These are phyloP conservation scores for Starmerella tilneyi DNA, from an alignment of 805 yeast genomes.

Conservation along the genomic window DNA sequence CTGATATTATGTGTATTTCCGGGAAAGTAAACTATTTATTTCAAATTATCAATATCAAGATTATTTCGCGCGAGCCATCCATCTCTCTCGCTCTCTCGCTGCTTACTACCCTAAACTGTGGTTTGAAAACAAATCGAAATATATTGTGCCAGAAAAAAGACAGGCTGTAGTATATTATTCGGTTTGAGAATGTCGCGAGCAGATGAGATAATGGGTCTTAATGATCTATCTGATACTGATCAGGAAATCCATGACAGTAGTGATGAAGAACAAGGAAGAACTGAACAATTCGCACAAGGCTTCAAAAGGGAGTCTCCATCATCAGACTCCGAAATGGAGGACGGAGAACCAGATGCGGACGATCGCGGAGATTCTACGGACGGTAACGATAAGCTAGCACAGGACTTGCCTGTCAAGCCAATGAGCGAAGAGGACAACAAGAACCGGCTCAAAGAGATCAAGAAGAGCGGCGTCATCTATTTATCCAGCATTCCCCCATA, in stretches of 20 bases:
- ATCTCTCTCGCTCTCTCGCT: too few relatives aligned
- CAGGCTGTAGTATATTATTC: too few relatives aligned
- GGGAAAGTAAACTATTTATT: too few relatives aligned
- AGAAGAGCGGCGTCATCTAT: constrained; percentile 86
- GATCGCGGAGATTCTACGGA: constrained; percentile 21
- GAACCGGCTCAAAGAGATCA: constrained; percentile 38
- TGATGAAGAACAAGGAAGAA: constrained; percentile 17
- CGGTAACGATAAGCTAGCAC: constrained; percentile 21
- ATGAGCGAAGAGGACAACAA: constrained; percentile 31
- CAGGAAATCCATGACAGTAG: constrained; percentile 11
- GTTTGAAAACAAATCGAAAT: too few relatives aligned
- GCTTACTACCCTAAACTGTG: neutral
- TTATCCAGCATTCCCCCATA: constrained; percentile 87
- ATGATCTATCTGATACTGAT: constrained; percentile 14
- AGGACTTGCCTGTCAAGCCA: constrained; percentile 17
- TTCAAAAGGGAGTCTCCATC: neutral
- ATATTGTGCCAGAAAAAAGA: too few relatives aligned
- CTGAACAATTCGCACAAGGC: neutral
- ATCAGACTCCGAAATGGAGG: constrained; percentile 6
- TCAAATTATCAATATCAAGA: neutral
- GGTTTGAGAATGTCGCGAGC: constrained; percentile 15
- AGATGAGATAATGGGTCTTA: constrained; percentile 21
- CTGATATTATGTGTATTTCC: too few relatives aligned
- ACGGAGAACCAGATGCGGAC: constrained; percentile 6
- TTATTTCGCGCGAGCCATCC: too few relatives aligned